A percentile compares a stretch with the other conserved stretches of the same genome.
Evolutionary conservation across 176 grass and related monocot genomes (phyloP).

Genomic region (Hyparrhenia diplandra): DNA sequence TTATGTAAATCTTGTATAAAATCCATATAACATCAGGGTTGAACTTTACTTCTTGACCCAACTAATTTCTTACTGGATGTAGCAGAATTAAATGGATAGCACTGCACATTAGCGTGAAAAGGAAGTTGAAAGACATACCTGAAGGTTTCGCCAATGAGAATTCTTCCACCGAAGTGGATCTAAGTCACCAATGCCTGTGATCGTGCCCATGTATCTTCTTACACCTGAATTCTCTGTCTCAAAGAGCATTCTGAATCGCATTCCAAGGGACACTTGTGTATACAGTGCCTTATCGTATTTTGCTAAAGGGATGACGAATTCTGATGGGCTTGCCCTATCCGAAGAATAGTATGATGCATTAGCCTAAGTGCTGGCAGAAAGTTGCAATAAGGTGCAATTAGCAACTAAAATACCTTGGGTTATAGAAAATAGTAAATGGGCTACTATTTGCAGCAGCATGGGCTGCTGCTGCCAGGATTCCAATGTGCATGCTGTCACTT

Average conservation of each 20-base stretch:
- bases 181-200: slow-evolving; percentile 93
- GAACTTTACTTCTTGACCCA: background rate
- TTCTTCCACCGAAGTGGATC: slow-evolving; percentile 86
- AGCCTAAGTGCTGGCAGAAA: background rate
- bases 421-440: slow-evolving; percentile 96
- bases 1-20: background rate
- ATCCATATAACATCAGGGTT: background rate
- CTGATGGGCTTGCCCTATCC: slow-evolving; percentile 84
- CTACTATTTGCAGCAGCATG: slow-evolving; percentile 91
- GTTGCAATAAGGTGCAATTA: background rate
- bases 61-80: background rate
- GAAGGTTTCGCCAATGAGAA: slow-evolving; percentile 98
- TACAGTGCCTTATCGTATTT: slow-evolving; percentile 98
- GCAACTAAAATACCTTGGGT: slow-evolving; percentile 71
- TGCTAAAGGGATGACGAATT: slow-evolving; percentile 94
- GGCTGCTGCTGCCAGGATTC: slow-evolving; percentile 93
- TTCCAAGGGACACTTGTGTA: slow-evolving; percentile 95
- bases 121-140: slow-evolving; percentile 39
- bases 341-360: slow-evolving; percentile 16
- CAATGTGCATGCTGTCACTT: slow-evolving; percentile 98
- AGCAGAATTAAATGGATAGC: slow-evolving; percentile 1
- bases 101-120: background rate
- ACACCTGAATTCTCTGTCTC: slow-evolving; percentile 98
- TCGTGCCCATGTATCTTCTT: slow-evolving; percentile 93
- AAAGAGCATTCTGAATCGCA: slow-evolving; percentile 98